Base-by-base conservation (phyloP, 2,329 filamentous ascomycete genomes). In the Trichoderma sp. region DNA sequence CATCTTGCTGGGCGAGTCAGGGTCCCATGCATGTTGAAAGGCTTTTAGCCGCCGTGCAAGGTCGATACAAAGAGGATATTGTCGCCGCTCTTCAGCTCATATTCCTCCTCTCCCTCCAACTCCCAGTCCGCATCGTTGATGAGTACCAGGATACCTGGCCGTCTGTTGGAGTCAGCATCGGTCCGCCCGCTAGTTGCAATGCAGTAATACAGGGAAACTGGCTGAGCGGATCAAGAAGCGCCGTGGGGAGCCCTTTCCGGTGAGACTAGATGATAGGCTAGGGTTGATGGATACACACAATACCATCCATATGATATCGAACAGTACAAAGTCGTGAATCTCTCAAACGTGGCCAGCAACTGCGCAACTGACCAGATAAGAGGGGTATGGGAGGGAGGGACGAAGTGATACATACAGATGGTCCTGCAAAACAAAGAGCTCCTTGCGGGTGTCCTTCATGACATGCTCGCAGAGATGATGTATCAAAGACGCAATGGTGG, bases 61-160 rank as follows among this genome's bases (percentile, higher is more conserved):
- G 95, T 99, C 67, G 93, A 97, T 68, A 99, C 93, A 79, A 99
- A 99, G 69, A 98, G 82, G 71, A 99, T 91, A 74, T 91, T 94
- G 80, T 99, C 95, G 66, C 88, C 85, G 67, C 82, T 78, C 78
- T 94, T 88, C 65, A 99, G 79, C 78, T 93, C 89, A 75, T 98
- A 98, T 69, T 88, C 85, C 74, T 95, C 93, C 78, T 98, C 94
- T 19, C 93, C 95, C 78, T 98, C 95, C 14, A 99, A 85, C 77
- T 98, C 95, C 95, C 95, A 99, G 77, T 99, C 95, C 28, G 93
- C 92, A 72, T 99, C 95, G 75, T 99, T 99, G 77, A 99, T 96
- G 65, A 99, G 83, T 30, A 97, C 94, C 50, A 99, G 85, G 76
- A 99, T 97, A 3, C 95, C 95, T 5, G 95, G 95, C 61, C 95